A percentile compares a stretch with the other conserved stretches of the same genome.
These are phyloP conservation scores for Termitomyces sp. DNA, from an alignment of 768 basidiomycete genomes.

Conservation along the genomic window DNA sequence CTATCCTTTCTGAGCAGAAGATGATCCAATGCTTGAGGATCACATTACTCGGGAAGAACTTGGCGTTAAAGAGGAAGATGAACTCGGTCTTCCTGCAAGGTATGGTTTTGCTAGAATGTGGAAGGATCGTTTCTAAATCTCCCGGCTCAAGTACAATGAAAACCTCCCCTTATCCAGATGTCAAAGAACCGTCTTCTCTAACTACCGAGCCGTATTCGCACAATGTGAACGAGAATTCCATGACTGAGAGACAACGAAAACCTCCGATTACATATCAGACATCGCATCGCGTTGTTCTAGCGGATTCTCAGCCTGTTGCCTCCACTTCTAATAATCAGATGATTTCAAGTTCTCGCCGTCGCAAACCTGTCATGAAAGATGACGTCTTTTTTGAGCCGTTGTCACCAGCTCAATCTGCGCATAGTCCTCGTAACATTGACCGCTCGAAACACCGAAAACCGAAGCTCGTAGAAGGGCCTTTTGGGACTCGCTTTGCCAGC, in stretches of 20 bases:
- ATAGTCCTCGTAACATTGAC: background rate
- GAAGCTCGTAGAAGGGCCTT: constrained; percentile 25
- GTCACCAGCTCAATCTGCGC: constrained; percentile 4
- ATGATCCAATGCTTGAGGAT: background rate
- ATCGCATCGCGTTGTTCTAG: background rate
- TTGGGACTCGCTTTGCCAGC: constrained; percentile 20
- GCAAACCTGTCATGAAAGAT: constrained; percentile 5
- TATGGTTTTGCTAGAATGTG: background rate
- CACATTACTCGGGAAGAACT: background rate
- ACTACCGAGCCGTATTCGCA: background rate
- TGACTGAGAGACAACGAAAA: background rate
- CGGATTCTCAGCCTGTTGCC: constrained; percentile 11
- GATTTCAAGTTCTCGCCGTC: background rate
- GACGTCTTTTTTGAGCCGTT: constrained; percentile 12
- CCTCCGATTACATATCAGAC: background rate
- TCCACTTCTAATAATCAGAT: constrained; percentile 11
- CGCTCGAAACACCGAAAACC: constrained; percentile 5
- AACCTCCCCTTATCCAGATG: background rate
- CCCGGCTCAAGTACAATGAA: background rate
- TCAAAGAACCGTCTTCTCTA: background rate
- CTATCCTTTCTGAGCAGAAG: background rate
- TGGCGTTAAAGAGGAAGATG: background rate
- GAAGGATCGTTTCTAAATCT: background rate
- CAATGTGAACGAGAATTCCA: background rate
- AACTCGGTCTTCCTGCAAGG: background rate